Evolutionary conservation across 2,329 filamentous ascomycete genomes (phyloP).

Genomic region (Penicillium rolfsii): DNA sequence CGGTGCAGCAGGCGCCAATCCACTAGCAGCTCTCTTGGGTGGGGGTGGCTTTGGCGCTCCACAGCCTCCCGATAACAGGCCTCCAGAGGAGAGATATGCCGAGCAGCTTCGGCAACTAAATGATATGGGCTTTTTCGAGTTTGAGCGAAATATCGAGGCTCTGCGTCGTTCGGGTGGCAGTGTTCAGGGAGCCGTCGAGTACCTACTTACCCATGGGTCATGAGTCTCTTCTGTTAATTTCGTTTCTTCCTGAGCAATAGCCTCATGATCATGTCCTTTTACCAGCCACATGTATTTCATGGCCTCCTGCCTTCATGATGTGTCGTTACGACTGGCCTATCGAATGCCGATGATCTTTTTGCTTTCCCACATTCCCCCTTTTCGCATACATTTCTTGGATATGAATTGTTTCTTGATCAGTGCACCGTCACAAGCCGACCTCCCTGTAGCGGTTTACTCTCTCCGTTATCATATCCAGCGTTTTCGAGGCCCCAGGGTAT

Average conservation of each 20-base stretch:
- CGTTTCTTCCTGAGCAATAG: background rate
- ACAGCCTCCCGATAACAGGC: conserved; percentile 75
- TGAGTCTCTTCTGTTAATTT: conserved; percentile 15
- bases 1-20: conserved; percentile 45
- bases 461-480: conserved; percentile 7
- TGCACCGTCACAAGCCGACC: conserved; percentile 9
- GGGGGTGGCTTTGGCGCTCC: conserved; percentile 51
- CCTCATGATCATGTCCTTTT: conserved; percentile 5
- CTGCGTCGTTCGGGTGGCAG: conserved; percentile 87
- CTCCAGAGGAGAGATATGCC: conserved; percentile 91
- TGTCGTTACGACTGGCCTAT: conserved; percentile 14
- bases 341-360: conserved; percentile 15
- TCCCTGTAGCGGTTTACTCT: background rate
- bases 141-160: conserved; percentile 88
- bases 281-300: conserved; percentile 12
- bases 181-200: conserved; percentile 73
- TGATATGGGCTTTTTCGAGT: conserved; percentile 98
- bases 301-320: conserved; percentile 11
- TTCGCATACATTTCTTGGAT: conserved; percentile 9
- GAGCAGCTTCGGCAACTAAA: conserved; percentile 90
- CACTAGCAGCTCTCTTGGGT: conserved; percentile 56
- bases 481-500: background rate
- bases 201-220: conserved; percentile 43
- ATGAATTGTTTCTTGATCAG: conserved; percentile 4
- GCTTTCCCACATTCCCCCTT: conserved; percentile 12